Base-by-base conservation (phyloP, 2,329 filamentous ascomycete genomes). In the Aspergillus transmontanensis region DNA sequence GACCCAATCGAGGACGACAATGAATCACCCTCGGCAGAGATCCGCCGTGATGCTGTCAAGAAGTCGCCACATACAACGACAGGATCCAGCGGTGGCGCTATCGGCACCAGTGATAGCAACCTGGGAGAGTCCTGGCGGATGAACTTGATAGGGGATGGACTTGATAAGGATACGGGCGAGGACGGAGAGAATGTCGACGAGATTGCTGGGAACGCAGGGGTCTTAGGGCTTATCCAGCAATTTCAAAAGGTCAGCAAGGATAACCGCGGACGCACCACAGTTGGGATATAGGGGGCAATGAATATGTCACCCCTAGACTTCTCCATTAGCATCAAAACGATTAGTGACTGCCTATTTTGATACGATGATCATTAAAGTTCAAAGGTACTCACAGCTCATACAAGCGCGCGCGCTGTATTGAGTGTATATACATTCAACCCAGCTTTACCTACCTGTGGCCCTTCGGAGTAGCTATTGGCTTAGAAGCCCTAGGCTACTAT, bases 191-290 rank as follows among this genome's bases (percentile, higher is more conserved):
- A 82, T 58, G 81, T 84, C 9, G 80, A 83, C 21, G 79, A 76
- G 10, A 74, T 81, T 34, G 76, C 76, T 32, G 80, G 79, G 0
- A 83, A 83, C 5, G 83, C 81, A 2, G 88, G 88, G 2, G 88
- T 90, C 6, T 75, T 91, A 62, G 88, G 88, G 10, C 75, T 91
- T 68, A 81, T 91, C 61, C 86, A 89, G 72, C 87, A 91, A 71
- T 90, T 90, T 70, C 86, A 88, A 65, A 87, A 86, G 75, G 87
- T 85, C 43, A 77, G 76, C 55, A 75, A 75, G 51, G 76, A 79
- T 57, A 76, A 75, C n/a, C 71, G 78, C 36, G 71, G 72, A 54
- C 73, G 76, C 12, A 72, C 72, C n/a, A 68, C 71, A 4, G 72
- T 77, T 60, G 76, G 75, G 10, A 74, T 79, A n/a, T 79, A 70